phyloP scores from a whole-genome alignment of 2,329 filamentous ascomycete species.

The Metarhizium anisopliae region DNA sequence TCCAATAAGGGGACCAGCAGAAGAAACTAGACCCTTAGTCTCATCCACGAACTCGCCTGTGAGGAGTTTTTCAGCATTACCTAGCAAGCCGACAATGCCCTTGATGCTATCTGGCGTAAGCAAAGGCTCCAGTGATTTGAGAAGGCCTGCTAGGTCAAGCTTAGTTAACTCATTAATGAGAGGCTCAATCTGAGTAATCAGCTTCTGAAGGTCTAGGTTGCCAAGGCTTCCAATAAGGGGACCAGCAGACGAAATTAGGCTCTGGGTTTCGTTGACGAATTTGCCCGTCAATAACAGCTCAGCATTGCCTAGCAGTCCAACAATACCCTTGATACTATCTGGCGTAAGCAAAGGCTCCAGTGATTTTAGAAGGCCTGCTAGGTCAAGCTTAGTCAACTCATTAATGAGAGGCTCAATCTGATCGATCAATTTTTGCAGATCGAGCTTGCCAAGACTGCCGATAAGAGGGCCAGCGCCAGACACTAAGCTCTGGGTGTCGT shows the following conservation, averaged over 20 bases:
- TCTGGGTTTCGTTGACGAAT: slow-evolving; percentile 18
- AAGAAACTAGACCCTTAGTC: slow-evolving; percentile 17
- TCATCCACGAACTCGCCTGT: slow-evolving; percentile 18
- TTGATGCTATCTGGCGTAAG: slow-evolving; percentile 19
- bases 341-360: slow-evolving; percentile 21
- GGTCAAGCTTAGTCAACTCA: neutral
- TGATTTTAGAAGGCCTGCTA: slow-evolving; percentile 16
- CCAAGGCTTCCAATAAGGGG: slow-evolving; percentile 24
- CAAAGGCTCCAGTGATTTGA: slow-evolving; percentile 17
- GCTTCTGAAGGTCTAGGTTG: slow-evolving; percentile 22
- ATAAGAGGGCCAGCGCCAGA: neutral
- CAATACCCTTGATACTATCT: slow-evolving; percentile 21
- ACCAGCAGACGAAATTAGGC: slow-evolving; percentile 16
- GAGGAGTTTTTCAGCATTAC: slow-evolving; percentile 18
- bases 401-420: neutral
- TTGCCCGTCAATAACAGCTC: slow-evolving; percentile 18
- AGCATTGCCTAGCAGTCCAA: slow-evolving; percentile 25
- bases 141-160: slow-evolving; percentile 21
- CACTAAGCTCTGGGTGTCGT: too few species aligned
- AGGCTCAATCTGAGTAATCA: slow-evolving; percentile 24
- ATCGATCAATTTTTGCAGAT: slow-evolving; percentile 10
- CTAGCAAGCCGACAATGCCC: slow-evolving; percentile 22
- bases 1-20: slow-evolving; percentile 17
- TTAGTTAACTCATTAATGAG: slow-evolving; percentile 22
- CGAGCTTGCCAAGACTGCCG: slow-evolving; percentile 16